Evolutionary conservation across 148 eudicot genomes (phyloP).

Genomic region (Chenopodium suecicum): DNA sequence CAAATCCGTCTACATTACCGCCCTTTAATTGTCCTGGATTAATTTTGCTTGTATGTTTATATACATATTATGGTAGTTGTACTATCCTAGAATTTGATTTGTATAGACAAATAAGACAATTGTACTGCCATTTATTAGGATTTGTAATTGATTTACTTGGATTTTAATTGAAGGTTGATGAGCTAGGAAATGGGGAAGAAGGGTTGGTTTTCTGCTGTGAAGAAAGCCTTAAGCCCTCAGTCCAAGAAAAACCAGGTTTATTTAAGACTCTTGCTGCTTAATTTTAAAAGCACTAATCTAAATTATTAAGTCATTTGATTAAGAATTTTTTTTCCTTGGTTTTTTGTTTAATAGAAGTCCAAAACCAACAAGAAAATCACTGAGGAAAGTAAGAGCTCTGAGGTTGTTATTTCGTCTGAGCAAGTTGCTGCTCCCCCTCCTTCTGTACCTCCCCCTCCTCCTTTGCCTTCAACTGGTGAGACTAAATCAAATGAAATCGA

Average conservation of each 20-base stretch:
- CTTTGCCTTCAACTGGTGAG: constrained; percentile 30
- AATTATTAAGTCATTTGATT: neutral
- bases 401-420: constrained; percentile 29
- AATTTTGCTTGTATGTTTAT: no score
- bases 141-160: neutral
- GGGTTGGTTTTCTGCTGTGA: constrained; percentile 76
- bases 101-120: neutral
- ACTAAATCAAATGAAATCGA: constrained; percentile 44
- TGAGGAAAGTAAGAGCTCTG: constrained; percentile 38
- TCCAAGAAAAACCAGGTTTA: constrained; percentile 62
- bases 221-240: constrained; percentile 65
- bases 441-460: constrained; percentile 19
- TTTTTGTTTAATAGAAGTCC: constrained; percentile 32
- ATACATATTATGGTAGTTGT: neutral
- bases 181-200: constrained; percentile 68
- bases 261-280: no score
- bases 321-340: neutral
- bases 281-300: no score
- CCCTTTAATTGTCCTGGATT: no score
- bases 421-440: constrained; percentile 26
- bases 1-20: no score
- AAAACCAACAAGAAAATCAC: constrained; percentile 49
- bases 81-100: neutral
- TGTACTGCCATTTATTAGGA: neutral
- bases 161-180: constrained; percentile 37